phyloP scores from a whole-genome alignment of 345 rosid species.

The Stellera chamaejasme region DNA sequence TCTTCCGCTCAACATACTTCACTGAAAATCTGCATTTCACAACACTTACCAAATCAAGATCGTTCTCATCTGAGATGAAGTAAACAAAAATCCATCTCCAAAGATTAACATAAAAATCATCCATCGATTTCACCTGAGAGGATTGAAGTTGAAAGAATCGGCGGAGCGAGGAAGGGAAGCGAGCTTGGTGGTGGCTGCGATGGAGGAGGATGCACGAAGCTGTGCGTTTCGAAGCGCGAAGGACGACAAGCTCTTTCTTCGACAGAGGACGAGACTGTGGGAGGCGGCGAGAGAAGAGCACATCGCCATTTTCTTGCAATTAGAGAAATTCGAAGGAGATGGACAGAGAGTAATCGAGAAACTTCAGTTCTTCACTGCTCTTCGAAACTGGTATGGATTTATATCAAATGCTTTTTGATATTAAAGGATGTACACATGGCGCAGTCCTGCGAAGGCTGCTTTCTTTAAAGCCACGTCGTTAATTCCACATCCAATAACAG shows the following conservation, averaged over 20 bases:
- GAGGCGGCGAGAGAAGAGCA: slow-evolving; percentile 26
- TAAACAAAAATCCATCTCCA: too few relatives aligned
- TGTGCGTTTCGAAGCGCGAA: slow-evolving; percentile 14
- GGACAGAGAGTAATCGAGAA: not conserved
- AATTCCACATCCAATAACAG: too few relatives aligned
- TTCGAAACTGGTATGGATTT: too few relatives aligned
- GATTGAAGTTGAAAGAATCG: slow-evolving; percentile 35
- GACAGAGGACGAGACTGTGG: slow-evolving; percentile 23
- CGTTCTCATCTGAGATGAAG: too few relatives aligned
- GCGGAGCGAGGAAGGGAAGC: slow-evolving; percentile 14
- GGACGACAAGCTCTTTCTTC: slow-evolving; percentile 4
- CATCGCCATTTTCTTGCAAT: slow-evolving; percentile 17
- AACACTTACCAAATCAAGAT: not conserved
- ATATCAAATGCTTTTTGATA: too few relatives aligned
- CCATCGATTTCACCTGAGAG: slow-evolving; percentile 35
- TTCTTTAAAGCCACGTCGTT: too few relatives aligned
- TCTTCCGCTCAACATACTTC: slow-evolving; percentile 21
- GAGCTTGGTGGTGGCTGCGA: slow-evolving; percentile 2
- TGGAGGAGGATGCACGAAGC: slow-evolving; percentile 2
- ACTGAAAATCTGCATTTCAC: slow-evolving; percentile 29
- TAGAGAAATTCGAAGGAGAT: not conserved
- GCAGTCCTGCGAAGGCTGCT: too few relatives aligned
- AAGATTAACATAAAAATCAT: not conserved
- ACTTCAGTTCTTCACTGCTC: too few relatives aligned
- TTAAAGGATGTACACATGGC: too few relatives aligned